A percentile compares a stretch with the other conserved stretches of the same genome.
phyloP scores from a whole-genome alignment of 176 grass and related monocot species.

The Lolium rigidum region DNA sequence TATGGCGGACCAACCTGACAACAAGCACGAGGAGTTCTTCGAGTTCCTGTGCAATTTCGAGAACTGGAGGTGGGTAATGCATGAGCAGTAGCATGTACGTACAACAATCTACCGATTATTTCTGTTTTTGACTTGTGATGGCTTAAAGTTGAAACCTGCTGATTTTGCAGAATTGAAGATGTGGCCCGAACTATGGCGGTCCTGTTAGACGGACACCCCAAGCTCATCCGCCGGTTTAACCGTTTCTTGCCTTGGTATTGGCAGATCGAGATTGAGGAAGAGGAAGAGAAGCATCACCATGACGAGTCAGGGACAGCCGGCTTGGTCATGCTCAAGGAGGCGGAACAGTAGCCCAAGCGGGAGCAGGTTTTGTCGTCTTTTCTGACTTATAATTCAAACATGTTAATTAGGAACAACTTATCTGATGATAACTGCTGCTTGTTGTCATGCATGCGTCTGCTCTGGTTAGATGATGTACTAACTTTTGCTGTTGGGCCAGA shows the following conservation, averaged over 20 bases:
- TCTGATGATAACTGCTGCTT: neutral
- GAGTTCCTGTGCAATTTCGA: neutral
- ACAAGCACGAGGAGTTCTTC: neutral
- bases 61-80: neutral
- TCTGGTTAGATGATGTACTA: too few species aligned
- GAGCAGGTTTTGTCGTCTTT: neutral
- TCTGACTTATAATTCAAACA: neutral
- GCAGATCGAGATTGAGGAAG: too few species aligned
- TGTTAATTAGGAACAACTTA: neutral
- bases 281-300: neutral
- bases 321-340: neutral
- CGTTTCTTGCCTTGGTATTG: neutral
- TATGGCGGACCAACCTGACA: constrained; percentile 8
- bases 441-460: neutral
- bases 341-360: neutral
- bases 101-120: neutral
- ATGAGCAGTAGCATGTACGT: neutral
- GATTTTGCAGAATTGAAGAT: neutral
- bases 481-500: too few species aligned
- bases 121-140: neutral
- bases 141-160: neutral
- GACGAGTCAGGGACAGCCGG: neutral
- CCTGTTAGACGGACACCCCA: neutral
- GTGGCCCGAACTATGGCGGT: neutral
- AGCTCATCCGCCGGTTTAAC: neutral